A percentile compares a stretch with the other conserved stretches of the same genome.
Evolutionary conservation across 169 alveolate genomes (phyloP).

Genomic region (Eimeria zaria): DNA sequence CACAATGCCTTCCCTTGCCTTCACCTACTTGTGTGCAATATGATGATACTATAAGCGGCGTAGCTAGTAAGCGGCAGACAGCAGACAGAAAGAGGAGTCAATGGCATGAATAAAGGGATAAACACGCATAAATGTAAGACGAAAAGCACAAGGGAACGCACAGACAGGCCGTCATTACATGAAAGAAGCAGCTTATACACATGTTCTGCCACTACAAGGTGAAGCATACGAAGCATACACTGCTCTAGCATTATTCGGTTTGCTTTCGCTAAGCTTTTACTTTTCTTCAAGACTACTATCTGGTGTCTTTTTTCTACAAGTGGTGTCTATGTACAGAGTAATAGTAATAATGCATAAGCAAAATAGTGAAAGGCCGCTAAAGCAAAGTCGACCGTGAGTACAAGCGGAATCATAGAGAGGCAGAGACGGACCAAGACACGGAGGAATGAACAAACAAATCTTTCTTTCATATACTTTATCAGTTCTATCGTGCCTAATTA

Average conservation of each 20-base stretch:
- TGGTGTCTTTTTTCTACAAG: background rate
- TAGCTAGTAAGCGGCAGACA: background rate
- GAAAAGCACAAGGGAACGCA: too few relatives aligned
- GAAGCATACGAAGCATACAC: background rate
- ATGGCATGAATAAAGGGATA: background rate
- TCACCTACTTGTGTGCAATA: background rate
- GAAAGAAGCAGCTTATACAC: too few relatives aligned
- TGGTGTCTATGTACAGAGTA: too few relatives aligned
- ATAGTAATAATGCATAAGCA: too few relatives aligned
- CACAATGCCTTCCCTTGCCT: background rate
- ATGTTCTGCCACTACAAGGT: too few relatives aligned
- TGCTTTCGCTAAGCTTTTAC: background rate
- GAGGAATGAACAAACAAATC: background rate
- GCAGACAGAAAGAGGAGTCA: background rate
- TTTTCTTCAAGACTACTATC: background rate
- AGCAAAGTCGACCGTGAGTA: too few relatives aligned
- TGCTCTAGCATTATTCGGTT: background rate
- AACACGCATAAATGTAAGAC: background rate
- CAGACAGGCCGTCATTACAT: background rate
- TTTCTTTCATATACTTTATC: background rate
- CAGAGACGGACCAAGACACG: background rate
- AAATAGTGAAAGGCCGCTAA: background rate
- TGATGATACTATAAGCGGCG: background rate
- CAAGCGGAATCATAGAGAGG: too few relatives aligned
- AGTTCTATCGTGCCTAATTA: background rate